Evolutionary conservation across 2,329 filamentous ascomycete species (phyloP).

Genomic region (Lachnellula suecica): DNA sequence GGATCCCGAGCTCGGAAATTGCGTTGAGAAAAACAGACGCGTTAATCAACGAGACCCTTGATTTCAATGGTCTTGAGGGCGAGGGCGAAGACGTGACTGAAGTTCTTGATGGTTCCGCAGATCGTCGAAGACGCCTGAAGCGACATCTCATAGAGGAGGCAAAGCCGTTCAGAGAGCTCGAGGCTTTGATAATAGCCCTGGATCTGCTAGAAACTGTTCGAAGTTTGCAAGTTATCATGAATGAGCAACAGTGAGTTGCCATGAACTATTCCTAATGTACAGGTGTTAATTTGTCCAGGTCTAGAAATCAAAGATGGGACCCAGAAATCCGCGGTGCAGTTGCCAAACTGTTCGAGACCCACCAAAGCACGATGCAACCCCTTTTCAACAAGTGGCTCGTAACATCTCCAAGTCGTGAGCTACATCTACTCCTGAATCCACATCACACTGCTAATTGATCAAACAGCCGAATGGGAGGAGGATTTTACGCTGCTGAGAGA

Average conservation of each 20-base stretch:
- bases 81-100: slow-evolving; percentile 28
- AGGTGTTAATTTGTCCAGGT: neutral
- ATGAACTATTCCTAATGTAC: neutral
- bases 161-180: slow-evolving; percentile 66
- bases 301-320: slow-evolving; percentile 17
- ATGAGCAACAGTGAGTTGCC: slow-evolving; percentile 20
- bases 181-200: slow-evolving; percentile 63
- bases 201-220: slow-evolving; percentile 67
- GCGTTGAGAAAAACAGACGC: slow-evolving; percentile 34
- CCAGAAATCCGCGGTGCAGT: slow-evolving; percentile 55
- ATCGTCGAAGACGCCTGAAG: slow-evolving; percentile 32
- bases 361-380: slow-evolving; percentile 57
- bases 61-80: slow-evolving; percentile 30
- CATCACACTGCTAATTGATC: slow-evolving; percentile 14
- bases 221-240: slow-evolving; percentile 17
- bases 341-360: slow-evolving; percentile 38
- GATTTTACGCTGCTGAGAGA: slow-evolving; percentile 67
- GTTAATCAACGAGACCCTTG: slow-evolving; percentile 39
- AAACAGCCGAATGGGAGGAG: slow-evolving; percentile 46
- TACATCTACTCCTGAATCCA: neutral
- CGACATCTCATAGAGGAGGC: slow-evolving; percentile 49
- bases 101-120: slow-evolving; percentile 35
- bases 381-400: slow-evolving; percentile 66
- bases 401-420: slow-evolving; percentile 25
- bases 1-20: slow-evolving; percentile 47